Evolutionary conservation across 2,329 filamentous ascomycete species (phyloP).

Genomic region (Trichoderma pleuroti): DNA sequence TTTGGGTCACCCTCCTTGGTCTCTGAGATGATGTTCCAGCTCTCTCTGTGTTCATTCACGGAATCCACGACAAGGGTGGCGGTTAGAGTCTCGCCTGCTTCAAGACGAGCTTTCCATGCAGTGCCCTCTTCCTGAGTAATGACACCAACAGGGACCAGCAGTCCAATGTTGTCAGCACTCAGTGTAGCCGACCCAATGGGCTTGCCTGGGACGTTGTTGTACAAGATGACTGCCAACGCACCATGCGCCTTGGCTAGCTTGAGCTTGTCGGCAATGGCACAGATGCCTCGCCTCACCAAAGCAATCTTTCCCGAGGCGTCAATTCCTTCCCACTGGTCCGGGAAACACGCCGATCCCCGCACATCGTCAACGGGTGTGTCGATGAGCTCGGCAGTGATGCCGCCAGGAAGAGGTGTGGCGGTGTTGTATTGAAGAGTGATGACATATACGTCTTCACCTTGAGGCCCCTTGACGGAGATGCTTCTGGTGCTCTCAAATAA

Average conservation of each 20-base stretch:
- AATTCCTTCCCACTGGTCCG: constrained; percentile 41
- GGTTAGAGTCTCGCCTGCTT: constrained; percentile 28
- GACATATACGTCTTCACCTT: constrained; percentile 42
- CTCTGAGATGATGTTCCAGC: constrained; percentile 41
- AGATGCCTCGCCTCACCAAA: constrained; percentile 44
- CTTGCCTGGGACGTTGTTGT: constrained; percentile 53
- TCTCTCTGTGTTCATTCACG: constrained; percentile 31
- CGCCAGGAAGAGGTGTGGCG: constrained; percentile 39
- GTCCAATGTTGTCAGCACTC: constrained; percentile 35
- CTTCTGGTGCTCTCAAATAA: constrained; percentile 41
- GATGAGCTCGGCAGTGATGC: constrained; percentile 34
- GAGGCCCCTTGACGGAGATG: constrained; percentile 44
- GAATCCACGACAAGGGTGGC: constrained; percentile 35
- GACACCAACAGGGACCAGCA: constrained; percentile 33
- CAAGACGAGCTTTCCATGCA: constrained; percentile 33
- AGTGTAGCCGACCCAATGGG: constrained; percentile 47
- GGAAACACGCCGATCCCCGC: constrained; percentile 37
- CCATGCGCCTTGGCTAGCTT: constrained; percentile 40
- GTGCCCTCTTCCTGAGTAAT: constrained; percentile 32
- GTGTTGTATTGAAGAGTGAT: constrained; percentile 46
- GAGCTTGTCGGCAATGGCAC: constrained; percentile 41
- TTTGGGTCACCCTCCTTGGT: constrained; percentile 39
- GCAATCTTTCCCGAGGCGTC: constrained; percentile 42
- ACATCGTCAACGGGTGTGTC: constrained; percentile 36
- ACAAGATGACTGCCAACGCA: constrained; percentile 50